Conservation (phyloP, 2,329 filamentous ascomycete genomes). For the Colletotrichum brevisporum region DNA sequence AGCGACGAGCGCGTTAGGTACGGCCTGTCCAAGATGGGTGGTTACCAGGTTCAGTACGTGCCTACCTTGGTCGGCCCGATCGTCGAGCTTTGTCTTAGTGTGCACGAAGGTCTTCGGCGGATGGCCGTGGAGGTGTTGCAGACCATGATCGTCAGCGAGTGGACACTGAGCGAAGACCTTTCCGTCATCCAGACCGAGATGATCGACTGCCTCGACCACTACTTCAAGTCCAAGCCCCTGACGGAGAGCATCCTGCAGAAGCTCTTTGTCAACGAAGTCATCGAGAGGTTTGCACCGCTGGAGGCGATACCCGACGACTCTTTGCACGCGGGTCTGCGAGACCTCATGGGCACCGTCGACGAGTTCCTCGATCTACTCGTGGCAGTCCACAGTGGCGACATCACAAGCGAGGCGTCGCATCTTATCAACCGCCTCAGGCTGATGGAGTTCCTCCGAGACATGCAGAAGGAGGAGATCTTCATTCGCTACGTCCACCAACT, state of each 20-base stretch:
- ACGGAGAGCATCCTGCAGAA: slow-evolving; percentile 94
- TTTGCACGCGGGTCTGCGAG: slow-evolving; percentile 81
- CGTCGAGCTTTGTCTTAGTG: slow-evolving; percentile 93
- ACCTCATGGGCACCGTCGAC: slow-evolving; percentile 87
- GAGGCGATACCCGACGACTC: slow-evolving; percentile 77
- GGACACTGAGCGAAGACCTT: slow-evolving; percentile 94
- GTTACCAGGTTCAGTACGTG: slow-evolving; percentile 98
- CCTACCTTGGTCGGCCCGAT: slow-evolving; percentile 92
- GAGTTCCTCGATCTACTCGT: slow-evolving; percentile 93
- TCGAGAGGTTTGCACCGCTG: slow-evolving; percentile 83
- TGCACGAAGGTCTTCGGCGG: slow-evolving; percentile 89
- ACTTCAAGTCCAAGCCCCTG: slow-evolving; percentile 90
- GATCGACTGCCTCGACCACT: slow-evolving; percentile 90
- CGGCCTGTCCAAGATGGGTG: slow-evolving; percentile 86
- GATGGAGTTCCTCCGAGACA: slow-evolving; percentile 97
- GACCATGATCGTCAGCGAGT: slow-evolving; percentile 99
- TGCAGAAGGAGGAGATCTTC: slow-evolving; percentile 98
- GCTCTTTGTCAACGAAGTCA: slow-evolving; percentile 88
- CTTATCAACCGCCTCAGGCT: slow-evolving; percentile 90
- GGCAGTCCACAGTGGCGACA: slow-evolving; percentile 85
- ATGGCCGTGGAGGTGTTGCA: slow-evolving; percentile 95
- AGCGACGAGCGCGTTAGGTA: slow-evolving; percentile 84
- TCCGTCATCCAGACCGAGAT: slow-evolving; percentile 95
- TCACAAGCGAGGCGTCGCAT: slow-evolving; percentile 80
- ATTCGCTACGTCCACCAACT: slow-evolving; percentile 96